Percentiles rank a stretch among this genome's conserved stretches.
phyloP scores from a whole-genome alignment of 2,329 filamentous ascomycete genomes.

The Epichloe festucae region DNA sequence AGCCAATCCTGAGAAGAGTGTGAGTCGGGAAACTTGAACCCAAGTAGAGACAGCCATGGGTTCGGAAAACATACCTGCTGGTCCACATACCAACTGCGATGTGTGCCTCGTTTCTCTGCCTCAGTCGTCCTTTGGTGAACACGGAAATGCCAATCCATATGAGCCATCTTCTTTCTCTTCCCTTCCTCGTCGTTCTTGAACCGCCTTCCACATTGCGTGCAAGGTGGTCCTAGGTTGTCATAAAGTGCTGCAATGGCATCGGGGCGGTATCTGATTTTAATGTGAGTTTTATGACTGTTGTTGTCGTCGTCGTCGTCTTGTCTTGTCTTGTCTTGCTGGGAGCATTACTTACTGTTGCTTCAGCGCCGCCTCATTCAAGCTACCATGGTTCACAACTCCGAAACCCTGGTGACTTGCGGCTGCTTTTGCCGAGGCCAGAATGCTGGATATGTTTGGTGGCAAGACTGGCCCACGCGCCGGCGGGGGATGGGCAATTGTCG shows the following conservation, averaged over 20 bases:
- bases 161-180: constrained; percentile 72
- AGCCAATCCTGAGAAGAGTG: constrained; percentile 62
- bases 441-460: constrained; percentile 23
- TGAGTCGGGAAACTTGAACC: no score
- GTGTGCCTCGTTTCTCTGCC: constrained; percentile 71
- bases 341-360: constrained; percentile 49
- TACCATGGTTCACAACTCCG: constrained; percentile 34
- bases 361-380: constrained; percentile 54
- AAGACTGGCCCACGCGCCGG: constrained; percentile 18
- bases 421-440: constrained; percentile 21
- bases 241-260: constrained; percentile 64
- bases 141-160: constrained; percentile 97
- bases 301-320: constrained; percentile 12
- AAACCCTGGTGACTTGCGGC: constrained; percentile 13
- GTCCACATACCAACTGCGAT: constrained; percentile 90
- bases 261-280: constrained; percentile 44
- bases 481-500: constrained; percentile 18
- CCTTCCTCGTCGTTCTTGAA: constrained; percentile 70
- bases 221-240: constrained; percentile 72
- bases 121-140: constrained; percentile 84
- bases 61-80: constrained; percentile 50
- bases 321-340: neutral
- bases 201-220: constrained; percentile 79
- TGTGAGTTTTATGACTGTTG: constrained; percentile 7
- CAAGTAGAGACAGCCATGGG: no score